These are phyloP conservation scores for Eucalyptus leucophloia DNA, from an alignment of 345 rosid species.

Conservation along the genomic window DNA sequence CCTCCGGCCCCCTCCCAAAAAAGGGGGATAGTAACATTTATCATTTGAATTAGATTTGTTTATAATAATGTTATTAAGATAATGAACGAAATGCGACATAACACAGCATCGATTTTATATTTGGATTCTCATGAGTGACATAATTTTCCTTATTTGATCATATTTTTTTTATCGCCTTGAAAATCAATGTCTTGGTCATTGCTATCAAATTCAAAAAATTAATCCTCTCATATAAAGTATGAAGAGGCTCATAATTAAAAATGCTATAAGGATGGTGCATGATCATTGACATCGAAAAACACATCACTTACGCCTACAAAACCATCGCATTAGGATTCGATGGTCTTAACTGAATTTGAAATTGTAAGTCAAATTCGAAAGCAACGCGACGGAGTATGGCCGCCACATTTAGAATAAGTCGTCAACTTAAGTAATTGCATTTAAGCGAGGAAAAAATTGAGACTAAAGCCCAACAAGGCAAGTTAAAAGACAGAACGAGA, in stretches of 20 bases:
- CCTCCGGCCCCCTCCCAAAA: neutral
- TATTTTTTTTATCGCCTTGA: neutral
- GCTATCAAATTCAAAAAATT: neutral
- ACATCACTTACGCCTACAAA: neutral
- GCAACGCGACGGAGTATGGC: neutral
- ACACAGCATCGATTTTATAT: neutral
- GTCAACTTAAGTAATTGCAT: neutral
- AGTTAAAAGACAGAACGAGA: neutral
- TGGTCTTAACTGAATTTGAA: neutral
- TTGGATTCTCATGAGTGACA: neutral
- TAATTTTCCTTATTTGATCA: neutral
- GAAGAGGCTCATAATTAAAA: neutral
- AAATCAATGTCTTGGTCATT: neutral
- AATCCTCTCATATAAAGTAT: neutral
- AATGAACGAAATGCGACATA: too few relatives aligned
- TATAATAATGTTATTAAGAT: too few relatives aligned
- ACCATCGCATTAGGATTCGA: neutral
- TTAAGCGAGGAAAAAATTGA: neutral
- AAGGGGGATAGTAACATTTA: neutral
- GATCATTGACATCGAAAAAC: neutral
- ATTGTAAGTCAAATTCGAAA: neutral
- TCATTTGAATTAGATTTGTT: neutral
- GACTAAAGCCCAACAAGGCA: neutral
- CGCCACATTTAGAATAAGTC: neutral
- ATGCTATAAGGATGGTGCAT: neutral